A percentile compares a stretch with the other conserved stretches of the same genome.
Conservation (phyloP, 305 asterid species). For the Fraxinus albicans region DNA sequence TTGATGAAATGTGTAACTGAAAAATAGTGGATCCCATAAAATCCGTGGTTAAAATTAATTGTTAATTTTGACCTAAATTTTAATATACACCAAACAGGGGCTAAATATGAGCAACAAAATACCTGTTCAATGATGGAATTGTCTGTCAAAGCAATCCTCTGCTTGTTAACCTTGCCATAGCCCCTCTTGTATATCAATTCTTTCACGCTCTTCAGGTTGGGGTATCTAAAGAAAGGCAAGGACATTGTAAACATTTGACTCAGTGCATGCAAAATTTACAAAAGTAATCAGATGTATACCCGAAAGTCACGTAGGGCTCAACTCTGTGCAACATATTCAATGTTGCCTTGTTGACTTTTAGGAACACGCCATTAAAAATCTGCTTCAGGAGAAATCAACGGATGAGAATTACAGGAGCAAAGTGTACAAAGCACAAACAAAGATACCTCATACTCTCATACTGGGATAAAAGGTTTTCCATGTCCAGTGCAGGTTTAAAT, state of each 20-base stretch:
- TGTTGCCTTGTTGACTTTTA: slow-evolving; percentile 86
- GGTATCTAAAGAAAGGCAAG: slow-evolving; percentile 43
- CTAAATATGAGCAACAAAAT: not conserved
- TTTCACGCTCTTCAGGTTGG: slow-evolving; percentile 70
- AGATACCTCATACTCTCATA: not conserved
- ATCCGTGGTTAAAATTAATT: too few relatives aligned
- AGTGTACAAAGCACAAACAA: not conserved
- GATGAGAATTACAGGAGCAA: not conserved
- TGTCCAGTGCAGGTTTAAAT: not conserved
- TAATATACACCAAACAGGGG: too few relatives aligned
- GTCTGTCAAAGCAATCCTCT: slow-evolving; percentile 68
- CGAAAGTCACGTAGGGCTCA: slow-evolving; percentile 74
- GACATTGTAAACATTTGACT: not conserved
- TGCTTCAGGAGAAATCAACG: slow-evolving; percentile 20
- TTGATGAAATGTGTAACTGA: too few relatives aligned
- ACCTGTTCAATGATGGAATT: slow-evolving; percentile 72
- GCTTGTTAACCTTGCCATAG: slow-evolving; percentile 70
- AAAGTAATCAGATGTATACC: slow-evolving; percentile 32
- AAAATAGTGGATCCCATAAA: too few relatives aligned
- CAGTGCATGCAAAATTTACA: not conserved
- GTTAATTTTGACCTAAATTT: too few relatives aligned
- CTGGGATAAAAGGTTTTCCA: not conserved
- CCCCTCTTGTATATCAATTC: slow-evolving; percentile 84
- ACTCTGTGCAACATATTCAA: slow-evolving; percentile 72
- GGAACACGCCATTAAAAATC: slow-evolving; percentile 80